Conservation (phyloP, 768 basidiomycete genomes). For the Mycena galericulata region DNA sequence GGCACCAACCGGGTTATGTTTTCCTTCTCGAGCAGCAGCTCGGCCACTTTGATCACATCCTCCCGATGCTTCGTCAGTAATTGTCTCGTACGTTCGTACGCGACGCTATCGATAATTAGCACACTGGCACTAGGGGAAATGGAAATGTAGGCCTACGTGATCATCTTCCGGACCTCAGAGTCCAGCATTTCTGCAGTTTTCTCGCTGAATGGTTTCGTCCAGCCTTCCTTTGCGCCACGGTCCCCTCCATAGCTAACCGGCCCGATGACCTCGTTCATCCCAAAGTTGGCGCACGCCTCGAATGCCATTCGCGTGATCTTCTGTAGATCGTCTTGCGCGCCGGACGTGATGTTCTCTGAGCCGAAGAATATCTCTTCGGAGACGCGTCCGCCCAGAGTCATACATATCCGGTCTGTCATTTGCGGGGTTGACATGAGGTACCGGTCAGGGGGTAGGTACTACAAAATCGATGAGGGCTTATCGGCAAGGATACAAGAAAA, state of each 20-base stretch:
- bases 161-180: conserved; percentile 94
- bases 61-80: conserved; percentile 84
- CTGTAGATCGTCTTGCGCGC: conserved; percentile 97
- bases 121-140: neutral
- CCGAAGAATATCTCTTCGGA: conserved; percentile 99
- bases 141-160: conserved; percentile 61
- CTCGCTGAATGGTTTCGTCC: conserved; percentile 99
- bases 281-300: conserved; percentile 94
- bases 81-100: conserved; percentile 86
- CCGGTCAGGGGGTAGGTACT: conserved; percentile 96
- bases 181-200: conserved; percentile 97
- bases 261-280: conserved; percentile 95
- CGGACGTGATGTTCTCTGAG: conserved; percentile 91
- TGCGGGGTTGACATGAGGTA: conserved; percentile 97
- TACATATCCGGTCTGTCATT: conserved; percentile 95
- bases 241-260: conserved; percentile 97
- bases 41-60: conserved; percentile 95
- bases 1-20: conserved; percentile 86
- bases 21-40: conserved; percentile 92
- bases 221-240: conserved; percentile 84
- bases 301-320: conserved; percentile 99
- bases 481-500: conserved; percentile 11
- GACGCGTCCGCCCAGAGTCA: conserved; percentile 98
- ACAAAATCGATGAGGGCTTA: conserved; percentile 29
- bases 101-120: conserved; percentile 57